These are phyloP conservation scores for Acephala macrosclerotiorum DNA, from an alignment of 2,329 filamentous ascomycete genomes.

Conservation along the genomic window DNA sequence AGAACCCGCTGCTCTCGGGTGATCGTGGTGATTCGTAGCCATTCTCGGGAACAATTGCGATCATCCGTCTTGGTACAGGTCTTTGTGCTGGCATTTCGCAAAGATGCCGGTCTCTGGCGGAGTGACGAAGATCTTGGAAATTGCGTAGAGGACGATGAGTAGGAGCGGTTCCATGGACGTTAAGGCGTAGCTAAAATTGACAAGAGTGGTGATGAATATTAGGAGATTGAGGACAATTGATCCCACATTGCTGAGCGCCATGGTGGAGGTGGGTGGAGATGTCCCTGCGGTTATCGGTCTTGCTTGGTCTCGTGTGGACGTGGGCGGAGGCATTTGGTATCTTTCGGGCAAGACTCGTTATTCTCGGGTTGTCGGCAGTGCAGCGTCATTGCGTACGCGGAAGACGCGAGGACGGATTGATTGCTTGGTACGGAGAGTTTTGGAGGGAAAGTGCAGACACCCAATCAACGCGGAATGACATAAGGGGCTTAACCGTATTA, in stretches of 20 bases:
- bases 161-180: constrained; percentile 56
- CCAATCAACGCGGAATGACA: background rate
- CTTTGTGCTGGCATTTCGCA: constrained; percentile 43
- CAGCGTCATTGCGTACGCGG: constrained; percentile 10
- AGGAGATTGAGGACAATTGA: constrained; percentile 59
- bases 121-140: constrained; percentile 56
- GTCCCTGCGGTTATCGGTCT: background rate
- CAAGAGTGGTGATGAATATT: constrained; percentile 60
- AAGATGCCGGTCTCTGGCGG: constrained; percentile 55
- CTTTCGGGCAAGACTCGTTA: constrained; percentile 5
- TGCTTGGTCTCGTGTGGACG: constrained; percentile 3
- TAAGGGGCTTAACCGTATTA: background rate
- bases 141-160: constrained; percentile 55
- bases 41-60: constrained; percentile 28
- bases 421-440: background rate
- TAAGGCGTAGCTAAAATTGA: constrained; percentile 60
- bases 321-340: background rate
- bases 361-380: constrained; percentile 17
- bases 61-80: constrained; percentile 42
- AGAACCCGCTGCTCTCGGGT: constrained; percentile 18
- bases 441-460: background rate
- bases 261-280: constrained; percentile 38
- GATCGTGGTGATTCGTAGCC: constrained; percentile 49
- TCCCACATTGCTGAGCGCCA: constrained; percentile 61
- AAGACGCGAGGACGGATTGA: background rate